A percentile compares a stretch with the other conserved stretches of the same genome.
Conservation (phyloP, 2,329 filamentous ascomycete species). For the Zarea fungicola region DNA sequence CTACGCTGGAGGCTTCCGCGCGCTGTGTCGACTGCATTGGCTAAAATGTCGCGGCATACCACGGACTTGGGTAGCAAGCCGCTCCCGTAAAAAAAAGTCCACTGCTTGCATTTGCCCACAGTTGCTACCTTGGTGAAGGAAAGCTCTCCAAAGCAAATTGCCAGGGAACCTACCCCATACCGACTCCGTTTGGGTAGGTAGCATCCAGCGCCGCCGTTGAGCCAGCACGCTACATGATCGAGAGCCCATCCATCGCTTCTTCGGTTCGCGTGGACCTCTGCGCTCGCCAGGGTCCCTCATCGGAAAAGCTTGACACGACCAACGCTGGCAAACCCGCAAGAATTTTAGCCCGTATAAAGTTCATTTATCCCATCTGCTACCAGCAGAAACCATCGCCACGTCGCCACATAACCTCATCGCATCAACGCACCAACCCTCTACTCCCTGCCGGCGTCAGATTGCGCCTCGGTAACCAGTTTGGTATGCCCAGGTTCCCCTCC, state of each 20-base stretch:
- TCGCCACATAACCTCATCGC: too few species aligned
- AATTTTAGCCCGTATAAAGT: neutral
- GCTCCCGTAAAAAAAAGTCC: conserved; percentile 1
- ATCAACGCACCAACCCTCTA: conserved; percentile 1
- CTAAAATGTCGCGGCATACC: conserved; percentile 5
- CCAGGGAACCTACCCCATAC: too few species aligned
- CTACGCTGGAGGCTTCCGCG: conserved; percentile 9
- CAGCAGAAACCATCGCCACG: too few species aligned
- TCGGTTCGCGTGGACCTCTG: neutral
- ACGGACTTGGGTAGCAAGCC: conserved; percentile 4
- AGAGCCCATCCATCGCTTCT: neutral
- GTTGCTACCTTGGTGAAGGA: too few species aligned
- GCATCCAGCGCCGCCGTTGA: conserved; percentile 6
- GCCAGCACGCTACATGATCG: conserved; percentile 6
- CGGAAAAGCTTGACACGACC: neutral
- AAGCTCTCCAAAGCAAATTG: too few species aligned
- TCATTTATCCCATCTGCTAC: neutral
- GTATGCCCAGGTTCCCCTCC: conserved; percentile 13
- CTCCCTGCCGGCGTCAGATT: conserved; percentile 7
- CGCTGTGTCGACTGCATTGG: too few species aligned
- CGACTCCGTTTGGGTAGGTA: neutral
- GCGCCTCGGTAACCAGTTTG: conserved; percentile 13
- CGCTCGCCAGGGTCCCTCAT: neutral
- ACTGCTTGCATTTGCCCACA: too few species aligned
- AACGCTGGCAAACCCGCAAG: neutral